A percentile compares a stretch with the other conserved stretches of the same genome.
Evolutionary conservation across 345 rosid genomes (phyloP).

Genomic region (Balakata baccata): DNA sequence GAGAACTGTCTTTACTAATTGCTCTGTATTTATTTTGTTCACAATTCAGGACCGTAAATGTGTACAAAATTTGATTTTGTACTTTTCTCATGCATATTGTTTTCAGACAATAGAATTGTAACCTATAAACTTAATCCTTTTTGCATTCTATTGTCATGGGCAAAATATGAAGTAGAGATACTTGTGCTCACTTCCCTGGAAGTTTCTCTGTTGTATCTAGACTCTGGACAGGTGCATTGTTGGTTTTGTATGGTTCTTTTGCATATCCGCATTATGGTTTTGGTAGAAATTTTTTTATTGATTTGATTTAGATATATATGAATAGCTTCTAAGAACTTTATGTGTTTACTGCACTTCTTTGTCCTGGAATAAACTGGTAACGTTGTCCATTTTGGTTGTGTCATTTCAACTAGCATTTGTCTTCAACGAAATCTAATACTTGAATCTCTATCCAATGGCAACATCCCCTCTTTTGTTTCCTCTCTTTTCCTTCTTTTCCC

Average conservation of each 20-base stretch:
- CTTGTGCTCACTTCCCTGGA: not conserved
- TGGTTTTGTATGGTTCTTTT: not conserved
- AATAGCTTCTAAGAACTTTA: not conserved
- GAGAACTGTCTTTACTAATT: not conserved
- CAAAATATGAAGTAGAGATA: not conserved
- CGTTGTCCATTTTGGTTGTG: not conserved
- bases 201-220: not conserved
- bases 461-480: too few species aligned
- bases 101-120: not conserved
- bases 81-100: not conserved
- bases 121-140: not conserved
- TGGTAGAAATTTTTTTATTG: not conserved
- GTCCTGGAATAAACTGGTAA: not conserved
- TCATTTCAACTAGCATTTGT: not conserved
- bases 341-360: not conserved
- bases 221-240: not conserved
- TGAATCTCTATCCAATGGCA: not conserved
- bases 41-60: not conserved
- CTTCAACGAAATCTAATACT: not conserved
- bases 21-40: not conserved
- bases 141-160: not conserved
- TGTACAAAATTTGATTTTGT: slow-evolving; percentile 9
- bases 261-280: not conserved
- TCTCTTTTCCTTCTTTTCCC: too few species aligned
- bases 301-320: not conserved